A percentile compares a stretch with the other conserved stretches of the same genome.
Evolutionary conservation across 2,329 filamentous ascomycete genomes (phyloP).

Genomic region (Neopestalotiopsis sp.): DNA sequence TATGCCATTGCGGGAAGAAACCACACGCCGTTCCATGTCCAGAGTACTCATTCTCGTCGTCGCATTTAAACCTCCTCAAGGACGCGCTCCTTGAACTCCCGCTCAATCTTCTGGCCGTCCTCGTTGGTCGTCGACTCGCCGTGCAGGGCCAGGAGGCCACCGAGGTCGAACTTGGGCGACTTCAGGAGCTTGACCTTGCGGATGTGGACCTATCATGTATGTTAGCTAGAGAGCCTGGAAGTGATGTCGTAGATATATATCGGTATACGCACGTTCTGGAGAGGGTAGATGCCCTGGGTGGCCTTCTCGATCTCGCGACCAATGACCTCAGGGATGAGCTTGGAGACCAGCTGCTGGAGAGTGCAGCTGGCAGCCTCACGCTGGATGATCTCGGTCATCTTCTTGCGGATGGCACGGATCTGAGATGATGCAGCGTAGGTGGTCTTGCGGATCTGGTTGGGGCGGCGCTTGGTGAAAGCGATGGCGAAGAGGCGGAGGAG

Average conservation of each 20-base stretch:
- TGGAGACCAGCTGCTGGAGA: conserved; percentile 93
- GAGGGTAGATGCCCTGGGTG: conserved; percentile 98
- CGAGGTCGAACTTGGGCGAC: conserved; percentile 98
- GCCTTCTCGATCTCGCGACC: conserved; percentile 99
- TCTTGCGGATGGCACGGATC: conserved; percentile 97
- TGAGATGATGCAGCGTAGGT: conserved; percentile 97
- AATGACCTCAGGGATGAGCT: conserved; percentile 99
- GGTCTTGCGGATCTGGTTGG: conserved; percentile 99
- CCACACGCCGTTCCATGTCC: conserved; percentile 51
- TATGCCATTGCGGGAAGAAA: conserved; percentile 48
- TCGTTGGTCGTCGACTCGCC: conserved; percentile 97
- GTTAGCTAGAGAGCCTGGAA: not conserved
- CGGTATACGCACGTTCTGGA: conserved; percentile 82
- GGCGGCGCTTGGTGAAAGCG: conserved; percentile 98
- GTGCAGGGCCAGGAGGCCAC: conserved; percentile 93
- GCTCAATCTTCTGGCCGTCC: conserved; percentile 97
- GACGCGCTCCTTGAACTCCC: conserved; percentile 99
- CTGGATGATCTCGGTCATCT: conserved; percentile 99
- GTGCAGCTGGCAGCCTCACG: conserved; percentile 95
- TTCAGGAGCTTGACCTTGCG: conserved; percentile 99
- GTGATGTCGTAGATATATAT: conserved; percentile 13
- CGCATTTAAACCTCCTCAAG: conserved; percentile 86
- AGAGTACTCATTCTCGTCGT: conserved; percentile 31
- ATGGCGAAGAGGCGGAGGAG: conserved; percentile 99
- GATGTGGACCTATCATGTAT: conserved; percentile 83